These are phyloP conservation scores for Urochloa ruziziensis DNA, from an alignment of 176 grass and related monocot species.

Conservation along the genomic window DNA sequence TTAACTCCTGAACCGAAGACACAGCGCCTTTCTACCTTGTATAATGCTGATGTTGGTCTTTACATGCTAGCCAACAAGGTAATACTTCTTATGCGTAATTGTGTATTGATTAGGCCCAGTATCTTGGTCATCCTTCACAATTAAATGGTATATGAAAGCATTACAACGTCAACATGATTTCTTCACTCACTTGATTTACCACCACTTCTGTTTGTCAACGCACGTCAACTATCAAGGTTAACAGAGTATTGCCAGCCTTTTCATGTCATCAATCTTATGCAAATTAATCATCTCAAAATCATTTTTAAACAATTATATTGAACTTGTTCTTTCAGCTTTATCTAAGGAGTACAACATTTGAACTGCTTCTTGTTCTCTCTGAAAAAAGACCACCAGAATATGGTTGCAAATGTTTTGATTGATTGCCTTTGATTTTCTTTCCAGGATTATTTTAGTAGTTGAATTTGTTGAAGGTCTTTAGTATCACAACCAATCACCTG, in stretches of 20 bases:
- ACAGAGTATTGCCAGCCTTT: background rate
- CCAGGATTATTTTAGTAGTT: background rate
- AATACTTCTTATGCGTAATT: constrained; percentile 1
- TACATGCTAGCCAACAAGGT: constrained; percentile 99
- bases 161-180: background rate
- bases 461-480: background rate
- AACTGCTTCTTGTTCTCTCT: background rate
- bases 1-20: constrained; percentile 74
- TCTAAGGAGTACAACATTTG: background rate
- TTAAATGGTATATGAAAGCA: background rate
- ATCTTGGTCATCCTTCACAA: background rate
- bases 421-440: background rate
- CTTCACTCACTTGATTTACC: background rate
- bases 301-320: background rate
- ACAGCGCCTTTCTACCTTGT: constrained; percentile 86
- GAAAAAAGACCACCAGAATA: background rate
- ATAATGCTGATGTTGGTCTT: constrained; percentile 99
- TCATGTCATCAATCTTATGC: background rate
- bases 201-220: background rate
- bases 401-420: background rate
- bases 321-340: background rate
- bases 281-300: background rate
- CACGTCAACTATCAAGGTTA: background rate
- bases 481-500: background rate
- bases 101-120: background rate